Conservation (phyloP, 768 basidiomycete species). For the Auricularia sp. region DNA sequence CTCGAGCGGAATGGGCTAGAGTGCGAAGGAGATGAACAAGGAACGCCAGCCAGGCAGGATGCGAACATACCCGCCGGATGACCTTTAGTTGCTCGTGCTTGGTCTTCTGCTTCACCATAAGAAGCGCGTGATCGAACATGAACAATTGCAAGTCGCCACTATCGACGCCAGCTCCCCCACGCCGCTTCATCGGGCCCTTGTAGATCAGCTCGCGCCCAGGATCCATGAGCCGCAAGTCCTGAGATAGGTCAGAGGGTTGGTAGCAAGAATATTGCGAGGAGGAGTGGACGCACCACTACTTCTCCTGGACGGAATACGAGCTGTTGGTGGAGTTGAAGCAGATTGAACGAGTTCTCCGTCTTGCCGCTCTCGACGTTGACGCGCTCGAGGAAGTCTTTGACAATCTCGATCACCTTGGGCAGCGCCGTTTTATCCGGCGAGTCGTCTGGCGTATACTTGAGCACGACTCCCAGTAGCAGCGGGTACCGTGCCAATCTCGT, state of each 20-base stretch:
- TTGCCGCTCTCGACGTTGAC: slow-evolving; percentile 93
- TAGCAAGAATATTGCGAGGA: background rate
- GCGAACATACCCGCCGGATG: slow-evolving; percentile 68
- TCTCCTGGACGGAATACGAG: slow-evolving; percentile 84
- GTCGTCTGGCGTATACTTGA: slow-evolving; percentile 87
- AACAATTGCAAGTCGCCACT: slow-evolving; percentile 90
- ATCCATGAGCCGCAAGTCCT: slow-evolving; percentile 82
- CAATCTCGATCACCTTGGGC: slow-evolving; percentile 62
- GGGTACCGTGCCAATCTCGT: slow-evolving; percentile 97
- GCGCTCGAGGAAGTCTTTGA: slow-evolving; percentile 73
- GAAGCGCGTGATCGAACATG: slow-evolving; percentile 90
- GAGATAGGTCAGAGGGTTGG: background rate
- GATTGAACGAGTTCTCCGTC: slow-evolving; percentile 92
- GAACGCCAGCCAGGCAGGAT: background rate
- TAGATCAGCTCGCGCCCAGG: slow-evolving; percentile 85
- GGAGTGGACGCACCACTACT: slow-evolving; percentile 54
- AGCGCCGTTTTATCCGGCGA: slow-evolving; percentile 73
- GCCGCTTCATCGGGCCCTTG: slow-evolving; percentile 82
- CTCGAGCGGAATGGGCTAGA: slow-evolving; percentile 90
- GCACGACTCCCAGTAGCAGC: slow-evolving; percentile 78
- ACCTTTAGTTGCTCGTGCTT: slow-evolving; percentile 90
- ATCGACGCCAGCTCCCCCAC: slow-evolving; percentile 57
- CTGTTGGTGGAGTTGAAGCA: slow-evolving; percentile 88
- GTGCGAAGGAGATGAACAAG: slow-evolving; percentile 5
- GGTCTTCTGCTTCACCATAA: slow-evolving; percentile 90